A percentile compares a stretch with the other conserved stretches of the same genome.
phyloP scores from a whole-genome alignment of 352 stramenopile genomes.

The Pythium phragmiticola region DNA sequence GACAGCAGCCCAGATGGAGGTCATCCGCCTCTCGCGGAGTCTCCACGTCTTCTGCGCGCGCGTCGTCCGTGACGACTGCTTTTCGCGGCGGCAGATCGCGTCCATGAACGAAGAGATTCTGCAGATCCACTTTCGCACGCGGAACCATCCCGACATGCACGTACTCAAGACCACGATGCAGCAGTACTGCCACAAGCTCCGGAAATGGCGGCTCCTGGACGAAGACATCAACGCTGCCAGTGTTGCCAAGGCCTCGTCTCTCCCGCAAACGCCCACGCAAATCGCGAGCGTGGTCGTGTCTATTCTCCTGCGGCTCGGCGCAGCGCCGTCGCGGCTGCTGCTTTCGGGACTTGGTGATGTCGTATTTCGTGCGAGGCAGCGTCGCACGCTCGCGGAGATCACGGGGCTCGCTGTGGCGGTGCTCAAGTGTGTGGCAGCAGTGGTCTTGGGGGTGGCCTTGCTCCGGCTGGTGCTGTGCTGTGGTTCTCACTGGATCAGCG shows the following conservation, averaged over 20 bases:
- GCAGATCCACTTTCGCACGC: slow-evolving; percentile 75
- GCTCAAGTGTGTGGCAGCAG: slow-evolving; percentile 39
- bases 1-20: slow-evolving; percentile 62
- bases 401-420: slow-evolving; percentile 29
- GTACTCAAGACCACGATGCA: slow-evolving; percentile 67
- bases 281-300: slow-evolving; percentile 47
- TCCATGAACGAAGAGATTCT: slow-evolving; percentile 83
- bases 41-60: slow-evolving; percentile 73
- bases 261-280: slow-evolving; percentile 43
- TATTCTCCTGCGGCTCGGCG: slow-evolving; percentile 39
- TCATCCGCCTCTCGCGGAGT: slow-evolving; percentile 61
- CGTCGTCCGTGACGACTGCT: slow-evolving; percentile 64
- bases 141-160: slow-evolving; percentile 68
- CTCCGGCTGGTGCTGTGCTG: slow-evolving; percentile 33
- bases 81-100: slow-evolving; percentile 65
- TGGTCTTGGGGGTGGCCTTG: slow-evolving; percentile 40
- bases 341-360: slow-evolving; percentile 51
- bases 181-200: slow-evolving; percentile 54
- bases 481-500: slow-evolving; percentile 30
- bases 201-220: slow-evolving; percentile 60
- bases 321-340: slow-evolving; percentile 42
- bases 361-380: slow-evolving; percentile 41
- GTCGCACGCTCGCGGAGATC: slow-evolving; percentile 29
- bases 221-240: slow-evolving; percentile 71
- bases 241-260: slow-evolving; percentile 29